Percentiles rank a stretch among this genome's conserved stretches.
These are phyloP conservation scores for Bonia amplexicaulis DNA, from an alignment of 176 grass and related monocot genomes.

Conservation along the genomic window DNA sequence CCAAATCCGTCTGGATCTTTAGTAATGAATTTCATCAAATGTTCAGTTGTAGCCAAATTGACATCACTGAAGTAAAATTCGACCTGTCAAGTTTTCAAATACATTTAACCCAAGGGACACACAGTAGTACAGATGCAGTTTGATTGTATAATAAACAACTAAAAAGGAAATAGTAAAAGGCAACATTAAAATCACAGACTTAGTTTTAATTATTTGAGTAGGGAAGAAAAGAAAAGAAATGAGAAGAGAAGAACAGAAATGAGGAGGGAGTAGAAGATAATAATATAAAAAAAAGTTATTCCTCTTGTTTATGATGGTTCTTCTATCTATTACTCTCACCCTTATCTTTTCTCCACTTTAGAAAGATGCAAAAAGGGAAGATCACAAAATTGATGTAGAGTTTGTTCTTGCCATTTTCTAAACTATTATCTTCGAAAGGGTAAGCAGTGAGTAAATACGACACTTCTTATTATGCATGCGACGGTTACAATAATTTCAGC, in stretches of 20 bases:
- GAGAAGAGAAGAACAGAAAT: background rate
- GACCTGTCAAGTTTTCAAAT: slow-evolving; percentile 54
- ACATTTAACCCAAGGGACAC: background rate
- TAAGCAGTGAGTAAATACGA: background rate
- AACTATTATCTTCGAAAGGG: background rate
- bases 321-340: background rate
- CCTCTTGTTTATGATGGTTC: background rate
- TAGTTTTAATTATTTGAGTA: background rate
- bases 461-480: background rate
- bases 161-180: slow-evolving; percentile 19
- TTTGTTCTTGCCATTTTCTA: background rate
- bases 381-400: background rate
- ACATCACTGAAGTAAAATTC: slow-evolving; percentile 97
- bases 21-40: slow-evolving; percentile 80
- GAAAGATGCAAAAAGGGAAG: background rate
- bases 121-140: background rate
- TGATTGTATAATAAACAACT: background rate
- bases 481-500: background rate
- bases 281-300: background rate
- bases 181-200: background rate
- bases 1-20: slow-evolving; percentile 94
- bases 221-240: background rate
- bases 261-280: background rate
- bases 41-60: slow-evolving; percentile 93
- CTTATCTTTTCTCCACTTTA: background rate